Evolutionary conservation across 75 land plant species (phyloP).

Genomic region (Picea glauca): DNA sequence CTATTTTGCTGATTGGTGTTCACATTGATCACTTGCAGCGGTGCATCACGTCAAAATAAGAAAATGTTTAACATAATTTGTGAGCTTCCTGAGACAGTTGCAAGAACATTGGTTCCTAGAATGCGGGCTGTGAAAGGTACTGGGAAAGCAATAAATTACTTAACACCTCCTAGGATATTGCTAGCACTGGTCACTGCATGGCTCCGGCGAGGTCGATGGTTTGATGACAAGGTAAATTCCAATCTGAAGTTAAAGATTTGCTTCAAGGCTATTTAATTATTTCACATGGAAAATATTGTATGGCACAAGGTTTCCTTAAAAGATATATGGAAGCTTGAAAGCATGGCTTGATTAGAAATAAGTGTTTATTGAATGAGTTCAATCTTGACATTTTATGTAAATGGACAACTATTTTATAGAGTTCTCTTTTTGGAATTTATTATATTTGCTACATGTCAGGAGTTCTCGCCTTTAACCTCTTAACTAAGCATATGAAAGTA

Average conservation of each 20-base stretch:
- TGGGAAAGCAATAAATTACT: constrained; percentile 88
- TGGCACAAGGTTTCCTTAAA: background rate
- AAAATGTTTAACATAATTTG: constrained; percentile 97
- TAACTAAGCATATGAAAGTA: too few relatives aligned
- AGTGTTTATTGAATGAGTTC: background rate
- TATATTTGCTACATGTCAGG: background rate
- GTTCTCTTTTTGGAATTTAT: background rate
- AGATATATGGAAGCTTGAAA: background rate
- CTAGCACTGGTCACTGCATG: constrained; percentile 92
- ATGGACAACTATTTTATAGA: too few relatives aligned
- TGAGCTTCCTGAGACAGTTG: constrained; percentile 99
- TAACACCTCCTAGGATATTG: constrained; percentile 93
- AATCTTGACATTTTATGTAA: background rate
- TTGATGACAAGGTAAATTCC: constrained; percentile 89
- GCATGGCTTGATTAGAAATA: background rate
- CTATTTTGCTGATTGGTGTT: background rate
- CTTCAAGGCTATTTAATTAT: background rate
- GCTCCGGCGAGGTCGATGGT: constrained; percentile 96
- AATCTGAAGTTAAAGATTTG: background rate
- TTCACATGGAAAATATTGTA: background rate
- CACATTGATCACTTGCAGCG: constrained; percentile 51
- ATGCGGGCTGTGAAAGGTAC: constrained; percentile 93
- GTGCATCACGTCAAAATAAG: constrained; percentile 83
- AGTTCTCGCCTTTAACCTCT: background rate
- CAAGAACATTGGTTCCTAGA: constrained; percentile 85